Evolutionary conservation across 2,329 filamentous ascomycete genomes (phyloP), one percentile per base, ranked within the genome.

Genomic region (Aureobasidium sp.): DNA sequence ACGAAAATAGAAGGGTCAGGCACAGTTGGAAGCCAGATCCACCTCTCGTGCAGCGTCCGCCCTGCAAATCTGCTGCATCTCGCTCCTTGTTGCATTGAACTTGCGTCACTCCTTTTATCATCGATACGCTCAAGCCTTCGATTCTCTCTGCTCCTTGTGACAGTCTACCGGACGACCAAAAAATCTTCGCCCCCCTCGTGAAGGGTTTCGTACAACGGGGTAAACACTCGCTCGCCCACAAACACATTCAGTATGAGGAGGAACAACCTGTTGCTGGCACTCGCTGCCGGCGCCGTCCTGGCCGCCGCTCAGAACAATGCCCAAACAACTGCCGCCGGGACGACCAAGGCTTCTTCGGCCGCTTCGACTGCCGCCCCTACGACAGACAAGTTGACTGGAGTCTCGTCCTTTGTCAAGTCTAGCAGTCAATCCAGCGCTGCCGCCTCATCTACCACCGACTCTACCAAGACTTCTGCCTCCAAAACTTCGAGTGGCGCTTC

Each of bases 21-120:
- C 36, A 21, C 39, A 41, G 32, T 25, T 45, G 6, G 9, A 37
- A 25, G 32, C 44, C 30, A 32, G 14, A 32, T 8, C 3, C 45
- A 48, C 21, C 42, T 21, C 30, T 39, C 30, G 42, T 59, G 42
- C 54, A 45, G 30, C 32, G 16, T 14, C 5, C 16, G 11, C 11
- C 44, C 53, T 57, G 53, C 53, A 44, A 47, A 36, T 30, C 53
- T 48, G 44, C 54, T 59, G 54, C 54, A 59, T 59, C 54, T 48
- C 34, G 34, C 42, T 42, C 41, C 11, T 32, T 30, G 10, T 34
- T 48, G 54, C 54, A 44, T 44, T n/a, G 16, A 16, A 16, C n/a
- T 25, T 57, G 53, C 41, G 44, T 59, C 54, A 59, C 54, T 57
- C 53, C 14, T 48, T 48, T 32, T 29, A 3, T 11, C 32, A 27